phyloP scores from a whole-genome alignment of 768 basidiomycete species.

The Coprinellus aureogranulatus region DNA sequence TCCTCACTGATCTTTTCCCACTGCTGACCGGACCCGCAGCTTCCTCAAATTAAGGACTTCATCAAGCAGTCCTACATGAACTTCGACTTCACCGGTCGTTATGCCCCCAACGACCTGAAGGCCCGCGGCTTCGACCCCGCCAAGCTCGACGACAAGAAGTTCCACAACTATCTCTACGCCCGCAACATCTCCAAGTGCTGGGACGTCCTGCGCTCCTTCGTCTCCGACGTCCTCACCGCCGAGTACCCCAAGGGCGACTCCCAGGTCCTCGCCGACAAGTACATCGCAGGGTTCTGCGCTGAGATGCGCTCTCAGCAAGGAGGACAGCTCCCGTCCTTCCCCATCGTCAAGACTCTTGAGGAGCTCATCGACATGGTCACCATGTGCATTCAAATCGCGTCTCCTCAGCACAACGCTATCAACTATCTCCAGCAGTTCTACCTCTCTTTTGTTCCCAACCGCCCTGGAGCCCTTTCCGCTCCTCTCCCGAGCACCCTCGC shows the following conservation, averaged over 20 bases:
- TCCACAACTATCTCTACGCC: slow-evolving; percentile 29
- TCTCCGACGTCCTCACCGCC: slow-evolving; percentile 3
- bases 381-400: slow-evolving; percentile 32
- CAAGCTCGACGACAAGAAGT: slow-evolving; percentile 21
- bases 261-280: slow-evolving; percentile 19
- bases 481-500: slow-evolving; percentile 21
- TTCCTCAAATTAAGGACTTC: slow-evolving; percentile 6
- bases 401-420: slow-evolving; percentile 32
- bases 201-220: slow-evolving; percentile 25
- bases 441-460: slow-evolving; percentile 31
- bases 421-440: slow-evolving; percentile 35
- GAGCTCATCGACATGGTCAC: slow-evolving; percentile 27
- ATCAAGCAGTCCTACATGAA: slow-evolving; percentile 18
- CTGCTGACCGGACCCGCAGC: slow-evolving; percentile 12
- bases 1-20: slow-evolving; percentile 17
- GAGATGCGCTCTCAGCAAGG: slow-evolving; percentile 17
- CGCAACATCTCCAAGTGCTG: slow-evolving; percentile 24
- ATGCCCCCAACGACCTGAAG: slow-evolving; percentile 26
- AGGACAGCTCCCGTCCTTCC: slow-evolving; percentile 24
- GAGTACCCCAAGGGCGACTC: slow-evolving; percentile 19
- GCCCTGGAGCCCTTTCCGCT: slow-evolving; percentile 24
- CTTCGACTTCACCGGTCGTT: slow-evolving; percentile 25
- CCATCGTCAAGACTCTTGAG: slow-evolving; percentile 21
- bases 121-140: slow-evolving; percentile 27
- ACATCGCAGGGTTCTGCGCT: slow-evolving; percentile 18